A percentile compares a stretch with the other conserved stretches of the same genome.
phyloP scores from a whole-genome alignment of 1,139 yeast species.

The Candida labiduridarum region DNA sequence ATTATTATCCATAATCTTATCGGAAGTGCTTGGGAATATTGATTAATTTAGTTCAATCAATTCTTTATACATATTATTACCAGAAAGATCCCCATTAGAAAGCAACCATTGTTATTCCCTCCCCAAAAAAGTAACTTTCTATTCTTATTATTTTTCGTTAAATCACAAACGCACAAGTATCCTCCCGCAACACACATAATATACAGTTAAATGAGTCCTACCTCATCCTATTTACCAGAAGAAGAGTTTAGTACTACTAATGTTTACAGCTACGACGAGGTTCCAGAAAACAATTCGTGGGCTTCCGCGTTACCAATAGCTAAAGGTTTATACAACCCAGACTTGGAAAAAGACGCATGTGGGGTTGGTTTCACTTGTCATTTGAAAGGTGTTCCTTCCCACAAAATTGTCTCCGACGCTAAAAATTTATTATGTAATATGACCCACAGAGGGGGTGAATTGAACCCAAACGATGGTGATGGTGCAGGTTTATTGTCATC shows the following conservation, averaged over 20 bases:
- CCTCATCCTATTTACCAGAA: constrained; percentile 35
- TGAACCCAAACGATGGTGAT: constrained; percentile 96
- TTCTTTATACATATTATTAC: background rate
- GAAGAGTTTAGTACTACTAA: constrained; percentile 39
- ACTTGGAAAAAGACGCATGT: constrained; percentile 93
- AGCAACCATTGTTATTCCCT: too few species aligned
- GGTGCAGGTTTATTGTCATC: constrained; percentile 98
- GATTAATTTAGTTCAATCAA: constrained; percentile 1
- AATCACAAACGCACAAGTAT: background rate
- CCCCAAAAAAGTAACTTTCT: too few species aligned
- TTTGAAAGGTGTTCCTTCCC: constrained; percentile 84
- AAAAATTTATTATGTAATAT: constrained; percentile 86
- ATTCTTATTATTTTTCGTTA: background rate
- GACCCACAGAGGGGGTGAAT: constrained; percentile 99
- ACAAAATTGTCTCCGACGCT: constrained; percentile 93
- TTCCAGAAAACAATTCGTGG: constrained; percentile 85
- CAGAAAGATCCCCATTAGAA: too few species aligned
- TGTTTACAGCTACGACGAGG: constrained; percentile 70
- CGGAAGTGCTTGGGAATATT: background rate
- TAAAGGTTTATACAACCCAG: constrained; percentile 93
- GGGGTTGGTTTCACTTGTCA: constrained; percentile 98
- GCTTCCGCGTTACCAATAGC: constrained; percentile 85
- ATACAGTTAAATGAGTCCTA: constrained; percentile 15
- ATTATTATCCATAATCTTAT: background rate
- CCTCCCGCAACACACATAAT: background rate